Evolutionary conservation across 805 yeast species (phyloP), one percentile per base, ranked within the genome.

Genomic region (Nakazawaea wickerhamii): DNA sequence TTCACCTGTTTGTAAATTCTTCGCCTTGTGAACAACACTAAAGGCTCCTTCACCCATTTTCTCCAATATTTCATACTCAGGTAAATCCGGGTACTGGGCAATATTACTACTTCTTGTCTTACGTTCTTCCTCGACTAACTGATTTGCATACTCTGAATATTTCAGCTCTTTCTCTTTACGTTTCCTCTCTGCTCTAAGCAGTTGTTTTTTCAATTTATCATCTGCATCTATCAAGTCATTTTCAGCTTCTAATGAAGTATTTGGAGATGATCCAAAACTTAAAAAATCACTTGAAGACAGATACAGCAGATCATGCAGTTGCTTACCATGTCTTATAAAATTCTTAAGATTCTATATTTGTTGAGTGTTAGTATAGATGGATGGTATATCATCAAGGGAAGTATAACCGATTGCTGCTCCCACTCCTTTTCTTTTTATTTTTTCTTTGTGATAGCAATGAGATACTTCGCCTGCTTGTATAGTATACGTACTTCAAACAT

Each of bases 41-140:
- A 91, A 90, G 0, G 97, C 97, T 7, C 98, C 98, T 55, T 84
- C 90, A 1, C 93, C 91, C 14, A 84, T 64, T 45, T 60, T 58
- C 18, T 55, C 58, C 8, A 50, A 35, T 10, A 64, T 25, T 5
- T 45, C 32, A 47, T 61, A 64, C 17, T 43, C 40, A 4, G 39
- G 40, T 31, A 64, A 51, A 2, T 58, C 53, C 36, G 54, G 55
- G 32, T 50, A 50, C 26, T 55, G 52, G 32, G 50, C 49, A 25
- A 46, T 46, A 28, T 47, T 38, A 33, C n/a, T 18, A 26, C 25
- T 41, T 26, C 55, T 52, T 10, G 49, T 40, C 34, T 54, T 50
- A 30, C 53, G 53, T 44, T 64, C 66, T 40, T 60, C 59, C 10
- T 50, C 49, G 6, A 64, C 67, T 30, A 63, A 30, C 36, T 61